Percentiles rank a stretch among this genome's conserved stretches.
Conservation (phyloP, 768 basidiomycete genomes). For the Hericium coralloides region DNA sequence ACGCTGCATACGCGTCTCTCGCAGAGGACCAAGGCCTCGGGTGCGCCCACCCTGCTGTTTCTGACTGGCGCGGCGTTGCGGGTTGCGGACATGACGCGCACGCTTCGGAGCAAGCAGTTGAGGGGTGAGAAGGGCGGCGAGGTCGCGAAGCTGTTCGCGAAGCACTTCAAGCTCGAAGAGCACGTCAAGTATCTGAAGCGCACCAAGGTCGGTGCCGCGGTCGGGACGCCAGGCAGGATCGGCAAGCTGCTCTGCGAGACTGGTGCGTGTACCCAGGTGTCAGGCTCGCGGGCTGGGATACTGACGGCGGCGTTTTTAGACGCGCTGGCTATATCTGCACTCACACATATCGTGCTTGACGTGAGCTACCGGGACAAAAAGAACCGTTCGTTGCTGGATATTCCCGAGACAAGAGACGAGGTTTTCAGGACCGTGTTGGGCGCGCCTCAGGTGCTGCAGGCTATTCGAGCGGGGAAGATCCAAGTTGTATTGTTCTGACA, state of each 20-base stretch:
- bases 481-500: constrained; percentile 70
- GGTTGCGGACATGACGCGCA: constrained; percentile 79
- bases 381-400: constrained; percentile 65
- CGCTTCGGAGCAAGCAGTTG: constrained; percentile 58
- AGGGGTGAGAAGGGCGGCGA: constrained; percentile 82
- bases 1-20: constrained; percentile 58
- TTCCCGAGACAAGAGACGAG: constrained; percentile 78
- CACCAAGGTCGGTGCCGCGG: constrained; percentile 83
- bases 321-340: constrained; percentile 58
- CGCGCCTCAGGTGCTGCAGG: constrained; percentile 47
- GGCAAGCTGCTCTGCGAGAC: constrained; percentile 76
- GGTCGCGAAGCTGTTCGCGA: constrained; percentile 92
- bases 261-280: constrained; percentile 30
- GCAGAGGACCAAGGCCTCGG: constrained; percentile 67
- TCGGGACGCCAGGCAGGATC: constrained; percentile 86
- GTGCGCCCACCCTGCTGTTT: constrained; percentile 84
- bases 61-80: constrained; percentile 84
- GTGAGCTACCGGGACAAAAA: constrained; percentile 67
- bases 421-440: constrained; percentile 69
- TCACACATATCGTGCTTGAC: constrained; percentile 82
- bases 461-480: constrained; percentile 62
- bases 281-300: not conserved
- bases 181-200: constrained; percentile 76
- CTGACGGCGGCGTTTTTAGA: constrained; percentile 34
- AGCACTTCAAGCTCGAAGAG: constrained; percentile 85